Evolutionary conservation across 768 basidiomycete species (phyloP).

Genomic region (Lentinula guzmanii): DNA sequence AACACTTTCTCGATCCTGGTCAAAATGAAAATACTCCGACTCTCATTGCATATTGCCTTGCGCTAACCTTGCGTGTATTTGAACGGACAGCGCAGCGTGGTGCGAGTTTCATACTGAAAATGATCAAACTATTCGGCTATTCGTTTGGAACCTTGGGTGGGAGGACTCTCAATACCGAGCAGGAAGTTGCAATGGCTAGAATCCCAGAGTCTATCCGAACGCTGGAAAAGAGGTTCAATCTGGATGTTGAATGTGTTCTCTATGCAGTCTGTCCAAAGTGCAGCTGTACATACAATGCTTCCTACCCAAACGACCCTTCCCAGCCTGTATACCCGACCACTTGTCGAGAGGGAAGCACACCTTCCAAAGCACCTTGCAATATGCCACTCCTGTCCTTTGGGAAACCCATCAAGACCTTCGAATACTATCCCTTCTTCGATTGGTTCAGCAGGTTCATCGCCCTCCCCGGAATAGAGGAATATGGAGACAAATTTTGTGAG

Average conservation of each 20-base stretch:
- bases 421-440: constrained; percentile 4
- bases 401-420: constrained; percentile 1
- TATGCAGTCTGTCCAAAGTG: constrained; percentile 4
- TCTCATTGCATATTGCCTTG: not conserved
- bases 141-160: not conserved
- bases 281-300: not conserved
- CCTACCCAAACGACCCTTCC: not conserved
- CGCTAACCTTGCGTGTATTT: not conserved
- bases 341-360: not conserved
- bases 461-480: not conserved
- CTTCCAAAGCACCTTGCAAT: not conserved
- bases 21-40: not conserved
- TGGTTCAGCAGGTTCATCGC: constrained; percentile 2
- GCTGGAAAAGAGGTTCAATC: not conserved
- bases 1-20: too few species aligned
- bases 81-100: not conserved
- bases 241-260: not conserved
- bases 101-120: not conserved
- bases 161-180: not conserved
- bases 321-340: not conserved
- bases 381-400: not conserved
- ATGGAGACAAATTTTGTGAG: not conserved
- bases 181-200: not conserved
- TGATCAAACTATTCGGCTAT: constrained; percentile 3
- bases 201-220: not conserved